These are phyloP conservation scores for Cyclotella sp. DNA, from an alignment of 108 stramenopile genomes.

Conservation along the genomic window DNA sequence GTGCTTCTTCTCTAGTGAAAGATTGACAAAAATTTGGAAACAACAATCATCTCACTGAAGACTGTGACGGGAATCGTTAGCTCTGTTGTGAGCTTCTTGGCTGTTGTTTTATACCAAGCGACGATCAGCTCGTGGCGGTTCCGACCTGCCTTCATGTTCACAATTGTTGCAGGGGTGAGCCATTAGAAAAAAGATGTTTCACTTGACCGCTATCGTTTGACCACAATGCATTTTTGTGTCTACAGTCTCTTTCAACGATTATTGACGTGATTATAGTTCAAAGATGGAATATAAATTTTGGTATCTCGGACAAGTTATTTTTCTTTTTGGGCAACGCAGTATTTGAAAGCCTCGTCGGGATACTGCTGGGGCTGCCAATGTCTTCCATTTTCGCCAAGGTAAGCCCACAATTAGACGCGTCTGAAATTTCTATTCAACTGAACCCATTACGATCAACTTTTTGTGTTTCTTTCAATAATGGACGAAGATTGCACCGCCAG, in stretches of 20 bases:
- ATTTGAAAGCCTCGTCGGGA: conserved; percentile 44
- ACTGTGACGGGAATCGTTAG: conserved; percentile 53
- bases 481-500: conserved; percentile 12
- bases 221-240: not conserved
- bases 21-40: not conserved
- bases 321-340: conserved; percentile 52
- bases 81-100: conserved; percentile 41
- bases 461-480: not conserved
- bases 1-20: not conserved
- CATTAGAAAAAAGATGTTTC: not conserved
- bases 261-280: conserved; percentile 50
- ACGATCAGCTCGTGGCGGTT: conserved; percentile 46
- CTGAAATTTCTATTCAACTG: not conserved
- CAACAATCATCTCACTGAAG: not conserved
- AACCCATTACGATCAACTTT: not conserved
- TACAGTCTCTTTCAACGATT: conserved; percentile 35
- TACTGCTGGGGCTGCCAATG: conserved; percentile 37
- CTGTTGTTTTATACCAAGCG: conserved; percentile 48
- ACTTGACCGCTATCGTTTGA: too few species aligned
- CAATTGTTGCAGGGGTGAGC: conserved; percentile 43
- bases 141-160: conserved; percentile 47
- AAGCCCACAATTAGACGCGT: not conserved
- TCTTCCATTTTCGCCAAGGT: conserved; percentile 46
- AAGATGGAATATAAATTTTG: conserved; percentile 52
- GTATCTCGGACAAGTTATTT: conserved; percentile 51